Base-by-base conservation (phyloP, 805 yeast species). In the Candida vaughaniae region DNA sequence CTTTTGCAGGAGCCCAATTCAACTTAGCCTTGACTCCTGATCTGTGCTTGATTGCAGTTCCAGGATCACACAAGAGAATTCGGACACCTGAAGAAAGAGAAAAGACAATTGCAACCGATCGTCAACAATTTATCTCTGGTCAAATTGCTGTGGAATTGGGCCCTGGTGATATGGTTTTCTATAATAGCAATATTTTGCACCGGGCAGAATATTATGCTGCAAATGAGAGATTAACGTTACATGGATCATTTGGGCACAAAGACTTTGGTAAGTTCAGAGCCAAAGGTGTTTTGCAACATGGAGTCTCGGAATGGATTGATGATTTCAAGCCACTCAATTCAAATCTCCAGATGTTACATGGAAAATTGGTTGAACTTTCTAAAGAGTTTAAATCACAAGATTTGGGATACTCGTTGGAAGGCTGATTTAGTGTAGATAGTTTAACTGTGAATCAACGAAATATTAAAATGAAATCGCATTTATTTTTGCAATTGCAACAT, bases 161-260 rank as follows among this genome's bases (percentile, higher is more conserved):
- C 29, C 75, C 79, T 3, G 79, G 79, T 2, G 78, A 73, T 48
- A 51, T 71, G 22, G 76, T 66, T 1, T 73, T 73, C 48, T 73
- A 73, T 56, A 71, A 73, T 49, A 65, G 62, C 44, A 73, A 73
- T 45, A 73, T 73, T 33, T 59, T 73, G 31, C 79, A 73, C 52
- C 53, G 79, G 11, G 79, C 69, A 0, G 52, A 59, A 25, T 73
- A 73, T 45, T 54, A 58, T 6, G 52, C 72, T 22, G 51, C 55
- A 19, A 51, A 56, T 22, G 60, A 56, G 36, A 55, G 79, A 33
- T 56, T 71, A 36, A 73, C 78, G 0, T 49, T 73, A 17, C 79
- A 73, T 48, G 79, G 78, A 0, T 66, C 75, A 2, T 71, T 72
- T 42, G 79, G 79, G 3, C 71, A 69, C 43, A 57, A 42, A 16